Conservation (phyloP, 345 rosid species). For the Gossypium longicalyx region DNA sequence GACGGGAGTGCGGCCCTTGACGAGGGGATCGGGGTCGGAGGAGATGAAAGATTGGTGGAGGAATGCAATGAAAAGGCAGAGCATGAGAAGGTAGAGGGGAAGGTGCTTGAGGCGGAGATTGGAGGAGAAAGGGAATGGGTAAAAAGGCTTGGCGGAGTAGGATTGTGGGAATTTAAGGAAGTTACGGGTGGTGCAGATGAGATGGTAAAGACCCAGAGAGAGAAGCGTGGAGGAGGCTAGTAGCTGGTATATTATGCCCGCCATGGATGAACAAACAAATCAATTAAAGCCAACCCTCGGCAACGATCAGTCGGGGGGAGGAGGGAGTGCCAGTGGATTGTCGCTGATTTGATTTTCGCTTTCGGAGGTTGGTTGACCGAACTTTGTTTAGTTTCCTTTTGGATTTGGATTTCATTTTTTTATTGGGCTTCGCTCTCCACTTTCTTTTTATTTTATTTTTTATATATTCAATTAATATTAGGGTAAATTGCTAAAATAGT, state of each 20-base stretch:
- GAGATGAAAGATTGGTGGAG: constrained; percentile 61
- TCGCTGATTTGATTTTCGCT: too few relatives aligned
- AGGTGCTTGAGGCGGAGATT: constrained; percentile 43
- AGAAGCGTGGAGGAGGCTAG: constrained; percentile 60
- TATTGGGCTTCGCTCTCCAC: too few relatives aligned
- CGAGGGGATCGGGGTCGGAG: constrained; percentile 72
- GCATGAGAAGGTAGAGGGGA: constrained; percentile 28
- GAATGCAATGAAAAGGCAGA: constrained; percentile 61
- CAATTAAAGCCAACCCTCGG: too few relatives aligned
- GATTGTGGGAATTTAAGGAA: constrained; percentile 65
- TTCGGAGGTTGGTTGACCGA: too few relatives aligned
- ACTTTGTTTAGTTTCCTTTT: too few relatives aligned
- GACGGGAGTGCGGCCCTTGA: constrained; percentile 80
- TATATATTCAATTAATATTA: too few relatives aligned
- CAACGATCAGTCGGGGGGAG: too few relatives aligned
- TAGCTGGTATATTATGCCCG: constrained; percentile 52
- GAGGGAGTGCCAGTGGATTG: too few relatives aligned
- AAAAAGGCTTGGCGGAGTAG: constrained; percentile 76
- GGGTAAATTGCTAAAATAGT: too few relatives aligned
- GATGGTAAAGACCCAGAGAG: constrained; percentile 66
- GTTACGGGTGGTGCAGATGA: constrained; percentile 56
- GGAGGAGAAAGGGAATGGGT: constrained; percentile 43
- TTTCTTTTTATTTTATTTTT: too few relatives aligned
- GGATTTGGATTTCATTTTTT: too few relatives aligned
- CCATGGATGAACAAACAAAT: constrained; percentile 29